phyloP scores from a whole-genome alignment of 306 rosid species.

The Citrullus mucosospermus region DNA sequence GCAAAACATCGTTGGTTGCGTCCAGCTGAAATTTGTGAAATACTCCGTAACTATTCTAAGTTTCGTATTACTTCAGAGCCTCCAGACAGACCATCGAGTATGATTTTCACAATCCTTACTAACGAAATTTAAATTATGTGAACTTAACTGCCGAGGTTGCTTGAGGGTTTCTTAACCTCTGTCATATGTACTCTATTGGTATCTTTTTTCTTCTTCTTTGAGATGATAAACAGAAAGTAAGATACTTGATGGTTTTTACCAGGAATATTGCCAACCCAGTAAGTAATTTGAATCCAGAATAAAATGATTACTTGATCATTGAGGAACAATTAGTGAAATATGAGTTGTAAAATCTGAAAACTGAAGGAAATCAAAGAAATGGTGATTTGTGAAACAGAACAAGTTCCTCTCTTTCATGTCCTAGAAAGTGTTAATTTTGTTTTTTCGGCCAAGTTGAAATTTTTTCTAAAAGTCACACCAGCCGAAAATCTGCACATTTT shows the following conservation, averaged over 20 bases:
- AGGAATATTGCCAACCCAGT: neutral
- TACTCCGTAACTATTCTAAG: conserved; percentile 55
- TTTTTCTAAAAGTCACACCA: neutral
- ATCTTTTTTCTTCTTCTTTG: neutral
- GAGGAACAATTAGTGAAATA: neutral
- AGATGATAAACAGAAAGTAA: neutral
- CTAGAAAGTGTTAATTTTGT: neutral
- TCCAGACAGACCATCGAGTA: conserved; percentile 78
- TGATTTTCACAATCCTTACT: conserved; percentile 15
- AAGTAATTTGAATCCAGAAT: neutral
- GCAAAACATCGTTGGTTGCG: conserved; percentile 87
- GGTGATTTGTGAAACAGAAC: neutral
- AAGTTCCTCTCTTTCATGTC: neutral
- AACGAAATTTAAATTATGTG: neutral
- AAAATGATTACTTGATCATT: neutral
- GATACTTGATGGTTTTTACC: neutral
- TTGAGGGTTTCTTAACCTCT: neutral
- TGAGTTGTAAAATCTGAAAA: neutral
- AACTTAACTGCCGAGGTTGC: neutral
- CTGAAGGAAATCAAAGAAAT: neutral
- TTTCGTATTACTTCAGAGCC: conserved; percentile 71
- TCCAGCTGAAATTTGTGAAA: conserved; percentile 96
- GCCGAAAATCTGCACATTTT: neutral
- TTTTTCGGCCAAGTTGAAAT: neutral
- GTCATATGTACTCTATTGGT: neutral